Base-by-base conservation (phyloP, 2,329 filamentous ascomycete species). In the Colletotrichum filicis region DNA sequence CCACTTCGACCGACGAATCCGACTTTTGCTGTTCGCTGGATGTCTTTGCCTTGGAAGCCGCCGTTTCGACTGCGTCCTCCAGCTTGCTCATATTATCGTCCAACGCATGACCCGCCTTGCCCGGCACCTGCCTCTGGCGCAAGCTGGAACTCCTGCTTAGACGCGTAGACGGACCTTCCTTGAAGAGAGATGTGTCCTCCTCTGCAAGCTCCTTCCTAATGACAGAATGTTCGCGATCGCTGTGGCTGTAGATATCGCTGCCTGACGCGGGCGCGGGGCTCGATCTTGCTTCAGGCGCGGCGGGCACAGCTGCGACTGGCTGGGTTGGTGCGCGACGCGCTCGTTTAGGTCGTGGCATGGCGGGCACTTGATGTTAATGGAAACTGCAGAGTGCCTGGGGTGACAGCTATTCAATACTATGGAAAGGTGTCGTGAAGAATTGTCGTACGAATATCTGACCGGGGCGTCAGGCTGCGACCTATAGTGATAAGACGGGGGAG, bases 11-110 rank as follows among this genome's bases (percentile, higher is more conserved):
- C 7, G 82, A 81, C 72, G 79, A 79, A 26, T 78, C 78, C 2
- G 80, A 79, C 57, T 78, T 79, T 19, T 79, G 79, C n/a, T 74
- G 69, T 60, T 62, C 77, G 66, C 52, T 75, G 24, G 56, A 76
- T 19, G 74, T 74, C 75, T 77, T 80, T 42, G 52, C 72, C 24
- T 55, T 74, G 65, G 22, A 79, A 77, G 14, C 79, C 7, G 78
- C 79, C n/a, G 81, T 75, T 22, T 80, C 78, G 71, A 83, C 81
- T 66, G 83, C 78, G 42, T 78, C 79, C 42, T 78, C 80, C 19
- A 85, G 79, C 11, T 79, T 76, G 30, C 81, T 78, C 56, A 85
- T 78, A 6, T 84, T 83, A 3, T 79, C 79, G 74, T 86, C 82
- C 58, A 81, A 81, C 58, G 78, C 79, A 49, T 68, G 75, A n/a